Evolutionary conservation across 179 eudicot genomes (phyloP).

Genomic region (Gypsophila paniculata): DNA sequence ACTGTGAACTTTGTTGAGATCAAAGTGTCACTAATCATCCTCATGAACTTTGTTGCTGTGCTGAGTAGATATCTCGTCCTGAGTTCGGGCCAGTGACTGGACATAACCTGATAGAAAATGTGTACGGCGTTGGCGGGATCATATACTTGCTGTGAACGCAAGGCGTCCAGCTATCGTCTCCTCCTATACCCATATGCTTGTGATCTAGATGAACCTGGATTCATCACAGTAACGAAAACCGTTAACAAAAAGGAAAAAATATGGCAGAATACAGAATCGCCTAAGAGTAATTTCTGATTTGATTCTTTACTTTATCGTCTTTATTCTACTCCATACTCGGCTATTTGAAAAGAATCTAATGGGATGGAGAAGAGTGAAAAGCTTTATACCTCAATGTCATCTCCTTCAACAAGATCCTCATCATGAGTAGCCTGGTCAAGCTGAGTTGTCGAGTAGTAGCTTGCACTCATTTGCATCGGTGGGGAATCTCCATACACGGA

Average conservation of each 20-base stretch:
- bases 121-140: constrained; percentile 60
- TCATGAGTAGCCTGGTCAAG: constrained; percentile 79
- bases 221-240: constrained; percentile 11
- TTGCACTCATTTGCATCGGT: constrained; percentile 92
- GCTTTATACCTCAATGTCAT: constrained; percentile 62
- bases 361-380: neutral
- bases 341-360: neutral
- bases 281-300: no score
- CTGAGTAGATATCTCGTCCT: constrained; percentile 43
- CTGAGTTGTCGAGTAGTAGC: constrained; percentile 72
- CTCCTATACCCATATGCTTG: constrained; percentile 97
- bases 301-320: neutral
- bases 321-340: no score
- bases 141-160: constrained; percentile 73
- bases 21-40: constrained; percentile 1
- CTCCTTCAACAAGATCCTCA: constrained; percentile 72
- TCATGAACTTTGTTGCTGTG: constrained; percentile 38
- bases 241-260: neutral
- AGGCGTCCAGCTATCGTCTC: constrained; percentile 97
- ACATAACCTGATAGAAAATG: constrained; percentile 57
- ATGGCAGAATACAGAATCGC: neutral
- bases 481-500: constrained; percentile 64
- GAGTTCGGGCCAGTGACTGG: constrained; percentile 45
- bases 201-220: constrained; percentile 94
- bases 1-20: neutral